Base-by-base conservation (phyloP, 352 stramenopile genomes). In the Phytophthora sojae region DNA sequence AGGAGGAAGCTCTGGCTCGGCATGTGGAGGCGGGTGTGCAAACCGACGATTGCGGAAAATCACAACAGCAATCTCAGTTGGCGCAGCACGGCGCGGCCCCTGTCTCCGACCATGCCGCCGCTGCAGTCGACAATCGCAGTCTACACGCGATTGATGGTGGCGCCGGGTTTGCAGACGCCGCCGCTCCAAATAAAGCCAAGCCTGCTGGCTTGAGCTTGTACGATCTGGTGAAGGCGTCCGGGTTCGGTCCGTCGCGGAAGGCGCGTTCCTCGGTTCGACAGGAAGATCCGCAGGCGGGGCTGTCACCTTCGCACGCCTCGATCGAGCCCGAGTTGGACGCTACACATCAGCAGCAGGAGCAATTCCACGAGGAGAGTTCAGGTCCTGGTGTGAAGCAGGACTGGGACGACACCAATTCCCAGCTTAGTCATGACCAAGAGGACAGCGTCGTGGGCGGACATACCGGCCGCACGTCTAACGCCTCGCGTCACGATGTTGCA, bases 161-260 rank as follows among this genome's bases (percentile, higher is more conserved):
- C 2, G 52, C 49, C 3, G 54, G 56, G 23, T 56, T 69, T 42
- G 30, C 47, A 29, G 54, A 64, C 14, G 44, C 37, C 3, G 42
- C 26, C 19, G 29, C 29, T 32, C 39, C 57, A 32, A 59, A 45
- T 21, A 67, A 71, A 59, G 15, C 8, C 3, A 75, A 62, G 39
- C 69, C 76, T 39, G 67, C 64, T 54, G 67, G 76, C 3, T 55
- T 88, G 50, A 86, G 74, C 32, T 69, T 88, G 32, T 79, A 77
- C 50, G 76, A 86, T 66, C 64, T 83, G 51, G 71, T 76, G 35
- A 86, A 85, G 67, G 59, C 66, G 23, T 67, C 68, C 45, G 70
- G 54, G 4, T 61, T 75, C 49, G 63, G 51, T 29, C 9, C 71
- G 63, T 49, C 39, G 19, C 25, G 19, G 11, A 69, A 65, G 50